phyloP scores from a whole-genome alignment of 2,329 filamentous ascomycete species.

The Thelonectria discophora region DNA sequence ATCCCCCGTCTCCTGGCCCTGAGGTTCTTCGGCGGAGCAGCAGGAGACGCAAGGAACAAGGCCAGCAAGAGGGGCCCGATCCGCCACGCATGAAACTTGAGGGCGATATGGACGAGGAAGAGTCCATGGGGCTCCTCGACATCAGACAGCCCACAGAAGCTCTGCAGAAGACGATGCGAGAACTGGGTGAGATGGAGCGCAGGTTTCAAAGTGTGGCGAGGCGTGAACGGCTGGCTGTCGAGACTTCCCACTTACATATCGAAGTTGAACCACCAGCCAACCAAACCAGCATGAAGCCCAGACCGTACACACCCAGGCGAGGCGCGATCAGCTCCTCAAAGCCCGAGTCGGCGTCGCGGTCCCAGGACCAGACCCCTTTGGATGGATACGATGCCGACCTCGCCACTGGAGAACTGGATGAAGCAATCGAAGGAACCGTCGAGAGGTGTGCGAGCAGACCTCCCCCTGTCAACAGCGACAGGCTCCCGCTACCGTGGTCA shows the following conservation, averaged over 20 bases:
- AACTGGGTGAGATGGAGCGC: slow-evolving; percentile 60
- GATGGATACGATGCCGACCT: slow-evolving; percentile 37
- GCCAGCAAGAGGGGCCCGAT: neutral
- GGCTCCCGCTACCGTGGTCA: slow-evolving; percentile 88
- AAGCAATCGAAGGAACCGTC: slow-evolving; percentile 30
- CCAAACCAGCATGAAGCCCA: slow-evolving; percentile 20
- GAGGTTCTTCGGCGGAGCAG: slow-evolving; percentile 41
- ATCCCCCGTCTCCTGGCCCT: slow-evolving; percentile 34
- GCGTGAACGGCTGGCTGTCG: slow-evolving; percentile 57
- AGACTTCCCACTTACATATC: slow-evolving; percentile 48
- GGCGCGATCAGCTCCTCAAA: slow-evolving; percentile 18
- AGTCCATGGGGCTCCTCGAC: neutral
- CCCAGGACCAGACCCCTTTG: slow-evolving; percentile 32
- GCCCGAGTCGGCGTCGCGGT: slow-evolving; percentile 13
- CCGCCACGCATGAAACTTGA: slow-evolving; percentile 3
- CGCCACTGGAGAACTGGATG: slow-evolving; percentile 33
- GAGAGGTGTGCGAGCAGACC: slow-evolving; percentile 61
- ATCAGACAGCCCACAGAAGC: slow-evolving; percentile 33
- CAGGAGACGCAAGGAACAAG: slow-evolving; percentile 33
- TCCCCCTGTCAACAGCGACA: slow-evolving; percentile 83
- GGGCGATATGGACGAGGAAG: neutral
- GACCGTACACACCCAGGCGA: neutral
- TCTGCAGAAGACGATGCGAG: slow-evolving; percentile 53
- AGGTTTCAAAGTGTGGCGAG: slow-evolving; percentile 55
- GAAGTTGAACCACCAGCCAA: neutral